Percentiles rank a stretch among this genome's conserved stretches.
phyloP scores from a whole-genome alignment of 1,284 basidiomycete genomes.

The Bjerkandera adusta region DNA sequence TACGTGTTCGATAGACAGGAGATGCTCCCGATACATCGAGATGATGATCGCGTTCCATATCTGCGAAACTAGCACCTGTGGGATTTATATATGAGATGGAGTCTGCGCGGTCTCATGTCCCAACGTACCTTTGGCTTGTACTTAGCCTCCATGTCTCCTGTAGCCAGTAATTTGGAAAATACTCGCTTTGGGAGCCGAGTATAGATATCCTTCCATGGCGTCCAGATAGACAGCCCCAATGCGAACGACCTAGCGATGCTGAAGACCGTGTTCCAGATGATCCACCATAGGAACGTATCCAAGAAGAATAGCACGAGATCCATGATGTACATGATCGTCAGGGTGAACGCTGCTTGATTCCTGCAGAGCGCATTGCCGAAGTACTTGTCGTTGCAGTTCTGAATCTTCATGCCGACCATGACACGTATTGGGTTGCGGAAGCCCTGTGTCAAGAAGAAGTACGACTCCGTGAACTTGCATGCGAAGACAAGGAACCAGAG shows the following conservation, averaged over 20 bases:
- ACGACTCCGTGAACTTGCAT: slow-evolving; percentile 93
- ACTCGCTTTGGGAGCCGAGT: slow-evolving; percentile 92
- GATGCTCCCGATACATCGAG: slow-evolving; percentile 97
- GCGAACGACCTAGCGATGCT: slow-evolving; percentile 88
- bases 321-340: slow-evolving; percentile 97
- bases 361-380: slow-evolving; percentile 80
- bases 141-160: slow-evolving; percentile 91
- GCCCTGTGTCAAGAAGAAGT: slow-evolving; percentile 94
- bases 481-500: slow-evolving; percentile 91
- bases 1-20: slow-evolving; percentile 95
- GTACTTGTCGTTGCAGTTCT: slow-evolving; percentile 80
- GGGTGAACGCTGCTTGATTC: slow-evolving; percentile 89
- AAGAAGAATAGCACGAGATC: slow-evolving; percentile 93
- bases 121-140: slow-evolving; percentile 89
- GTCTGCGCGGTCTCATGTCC: background rate
- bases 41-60: slow-evolving; percentile 99
- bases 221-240: slow-evolving; percentile 93
- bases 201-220: slow-evolving; percentile 95
- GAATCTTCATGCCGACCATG: slow-evolving; percentile 93
- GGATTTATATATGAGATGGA: background rate
- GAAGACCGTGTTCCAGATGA: slow-evolving; percentile 96
- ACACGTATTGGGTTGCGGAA: slow-evolving; percentile 88
- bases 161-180: slow-evolving; percentile 90
- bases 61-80: slow-evolving; percentile 91
- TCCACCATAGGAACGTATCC: slow-evolving; percentile 97